phyloP scores from a whole-genome alignment of 2,329 filamentous ascomycete genomes.

The Alternaria sp. region DNA sequence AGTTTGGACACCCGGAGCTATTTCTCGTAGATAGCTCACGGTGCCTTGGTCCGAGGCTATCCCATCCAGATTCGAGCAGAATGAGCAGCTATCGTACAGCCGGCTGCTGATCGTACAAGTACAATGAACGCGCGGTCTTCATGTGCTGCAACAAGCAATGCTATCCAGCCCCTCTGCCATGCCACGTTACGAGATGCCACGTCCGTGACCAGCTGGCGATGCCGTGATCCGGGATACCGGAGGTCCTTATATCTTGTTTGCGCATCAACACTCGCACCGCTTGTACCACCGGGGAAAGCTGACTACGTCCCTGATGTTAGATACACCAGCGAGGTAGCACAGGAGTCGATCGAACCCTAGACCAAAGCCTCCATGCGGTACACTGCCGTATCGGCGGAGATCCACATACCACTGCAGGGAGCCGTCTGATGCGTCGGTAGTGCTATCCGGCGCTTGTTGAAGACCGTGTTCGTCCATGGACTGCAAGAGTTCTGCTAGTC shows the following conservation, averaged over 20 bases:
- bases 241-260: conserved; percentile 6
- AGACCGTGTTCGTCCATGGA: conserved; percentile 76
- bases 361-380: conserved; percentile 89
- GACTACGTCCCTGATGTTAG: conserved; percentile 83
- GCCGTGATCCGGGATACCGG: conserved; percentile 11
- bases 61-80: neutral
- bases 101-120: conserved; percentile 25
- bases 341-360: conserved; percentile 87
- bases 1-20: neutral
- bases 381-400: conserved; percentile 86
- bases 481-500: conserved; percentile 68
- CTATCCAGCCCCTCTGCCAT: conserved; percentile 3
- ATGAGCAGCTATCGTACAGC: conserved; percentile 5
- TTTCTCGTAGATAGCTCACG: neutral
- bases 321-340: conserved; percentile 80
- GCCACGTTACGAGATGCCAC: conserved; percentile 11
- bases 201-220: conserved; percentile 5
- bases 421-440: conserved; percentile 27
- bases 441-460: conserved; percentile 41
- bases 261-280: conserved; percentile 57
- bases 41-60: neutral
- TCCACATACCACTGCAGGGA: conserved; percentile 84
- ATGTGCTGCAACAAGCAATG: conserved; percentile 10
- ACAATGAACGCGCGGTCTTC: conserved; percentile 13
- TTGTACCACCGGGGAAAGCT: conserved; percentile 78